Conservation (phyloP, 2,329 filamentous ascomycete species). For the Nannizzia gypsea region DNA sequence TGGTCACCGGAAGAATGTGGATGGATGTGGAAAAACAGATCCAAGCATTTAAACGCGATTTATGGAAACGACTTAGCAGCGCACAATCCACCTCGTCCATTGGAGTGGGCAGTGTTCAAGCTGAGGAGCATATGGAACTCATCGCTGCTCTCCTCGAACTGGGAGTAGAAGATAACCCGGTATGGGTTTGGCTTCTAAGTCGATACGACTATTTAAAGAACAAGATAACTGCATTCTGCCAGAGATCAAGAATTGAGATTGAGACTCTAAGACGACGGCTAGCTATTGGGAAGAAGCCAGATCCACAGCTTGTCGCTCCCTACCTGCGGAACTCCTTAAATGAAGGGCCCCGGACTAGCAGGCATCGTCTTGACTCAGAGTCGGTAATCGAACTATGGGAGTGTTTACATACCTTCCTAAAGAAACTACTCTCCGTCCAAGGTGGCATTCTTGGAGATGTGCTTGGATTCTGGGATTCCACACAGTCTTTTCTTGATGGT, state of each 20-base stretch:
- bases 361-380: slow-evolving; percentile 58
- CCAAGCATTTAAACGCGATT: slow-evolving; percentile 71
- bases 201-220: slow-evolving; percentile 80
- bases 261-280: slow-evolving; percentile 78
- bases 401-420: slow-evolving; percentile 64
- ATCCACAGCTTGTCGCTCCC: slow-evolving; percentile 54
- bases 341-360: slow-evolving; percentile 51
- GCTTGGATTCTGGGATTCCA: slow-evolving; percentile 85
- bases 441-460: slow-evolving; percentile 80
- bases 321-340: slow-evolving; percentile 64
- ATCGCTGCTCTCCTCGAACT: slow-evolving; percentile 84
- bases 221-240: slow-evolving; percentile 67
- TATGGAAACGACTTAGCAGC: slow-evolving; percentile 70
- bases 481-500: slow-evolving; percentile 79
- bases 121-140: slow-evolving; percentile 82
- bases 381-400: slow-evolving; percentile 90
- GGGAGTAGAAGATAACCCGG: slow-evolving; percentile 88
- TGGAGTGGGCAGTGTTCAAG: slow-evolving; percentile 41
- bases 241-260: slow-evolving; percentile 82
- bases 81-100: slow-evolving; percentile 48
- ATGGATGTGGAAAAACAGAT: slow-evolving; percentile 82
- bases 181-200: slow-evolving; percentile 89
- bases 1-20: slow-evolving; percentile 91
- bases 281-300: slow-evolving; percentile 60
- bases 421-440: slow-evolving; percentile 57